phyloP scores from a whole-genome alignment of 768 basidiomycete species.

The Gyrodon lividus region DNA sequence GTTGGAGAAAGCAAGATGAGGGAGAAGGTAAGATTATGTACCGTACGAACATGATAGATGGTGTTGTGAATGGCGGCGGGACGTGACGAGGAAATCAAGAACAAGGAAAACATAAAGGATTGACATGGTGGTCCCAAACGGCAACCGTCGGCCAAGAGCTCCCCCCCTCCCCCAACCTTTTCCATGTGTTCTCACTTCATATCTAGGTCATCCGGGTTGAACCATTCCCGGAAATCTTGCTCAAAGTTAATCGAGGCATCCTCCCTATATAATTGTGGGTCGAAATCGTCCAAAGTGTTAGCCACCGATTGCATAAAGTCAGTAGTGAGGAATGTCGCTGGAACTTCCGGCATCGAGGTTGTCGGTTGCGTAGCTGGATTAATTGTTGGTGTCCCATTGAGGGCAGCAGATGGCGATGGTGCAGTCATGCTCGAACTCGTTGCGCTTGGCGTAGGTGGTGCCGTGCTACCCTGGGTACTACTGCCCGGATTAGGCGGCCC shows the following conservation, averaged over 20 bases:
- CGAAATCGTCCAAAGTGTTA: conserved; percentile 40
- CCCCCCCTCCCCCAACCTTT: conserved; percentile 5
- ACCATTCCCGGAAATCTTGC: conserved; percentile 76
- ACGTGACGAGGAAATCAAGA: conserved; percentile 3
- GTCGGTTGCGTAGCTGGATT: conserved; percentile 26
- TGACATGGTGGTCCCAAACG: conserved; percentile 12
- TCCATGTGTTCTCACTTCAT: conserved; percentile 18
- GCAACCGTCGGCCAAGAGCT: background rate
- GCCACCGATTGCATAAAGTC: conserved; percentile 50
- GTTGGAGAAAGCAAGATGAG: conserved; percentile 1
- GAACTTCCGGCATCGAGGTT: conserved; percentile 27
- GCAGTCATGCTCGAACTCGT: conserved; percentile 35
- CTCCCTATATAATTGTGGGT: conserved; percentile 41
- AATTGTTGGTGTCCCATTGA: conserved; percentile 32
- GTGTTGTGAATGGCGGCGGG: conserved; percentile 3
- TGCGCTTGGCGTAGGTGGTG: conserved; percentile 38
- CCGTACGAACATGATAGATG: conserved; percentile 15
- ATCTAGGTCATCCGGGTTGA: conserved; percentile 50
- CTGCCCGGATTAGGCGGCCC: conserved; percentile 19
- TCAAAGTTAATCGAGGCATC: conserved; percentile 59
- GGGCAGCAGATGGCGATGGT: conserved; percentile 37
- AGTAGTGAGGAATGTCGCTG: conserved; percentile 17
- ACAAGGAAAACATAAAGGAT: conserved; percentile 6
- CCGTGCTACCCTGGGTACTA: conserved; percentile 29
- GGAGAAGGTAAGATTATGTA: conserved; percentile 16